phyloP scores from a whole-genome alignment of 2,329 filamentous ascomycete species.

The Metarhizium rileyi region DNA sequence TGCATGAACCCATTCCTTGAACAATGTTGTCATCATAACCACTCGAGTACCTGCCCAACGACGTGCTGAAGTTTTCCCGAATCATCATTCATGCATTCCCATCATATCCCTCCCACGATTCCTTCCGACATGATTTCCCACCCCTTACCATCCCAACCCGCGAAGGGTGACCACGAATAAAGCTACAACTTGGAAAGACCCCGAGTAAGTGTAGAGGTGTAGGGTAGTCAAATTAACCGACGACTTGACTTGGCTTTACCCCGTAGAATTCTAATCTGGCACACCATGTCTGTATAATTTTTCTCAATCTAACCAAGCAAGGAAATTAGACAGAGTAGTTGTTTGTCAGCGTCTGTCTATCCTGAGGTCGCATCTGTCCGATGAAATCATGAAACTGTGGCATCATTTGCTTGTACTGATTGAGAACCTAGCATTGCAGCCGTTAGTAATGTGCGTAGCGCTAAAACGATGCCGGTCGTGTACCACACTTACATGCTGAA shows the following conservation, averaged over 20 bases:
- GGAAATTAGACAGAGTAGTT: slow-evolving; percentile 35
- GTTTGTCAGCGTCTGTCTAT: slow-evolving; percentile 38
- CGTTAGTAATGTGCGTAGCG: not conserved
- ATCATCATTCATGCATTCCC: not conserved
- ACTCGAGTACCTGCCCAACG: slow-evolving; percentile 3
- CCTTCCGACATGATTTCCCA: not conserved
- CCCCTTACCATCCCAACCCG: not conserved
- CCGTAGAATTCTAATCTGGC: not conserved
- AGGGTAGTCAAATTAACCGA: not conserved
- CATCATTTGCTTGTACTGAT: slow-evolving; percentile 48
- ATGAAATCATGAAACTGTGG: slow-evolving; percentile 49
- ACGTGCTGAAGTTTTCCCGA: not conserved
- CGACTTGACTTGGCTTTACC: not conserved
- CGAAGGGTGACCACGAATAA: not conserved
- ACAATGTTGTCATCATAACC: slow-evolving; percentile 1
- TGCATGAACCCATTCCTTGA: slow-evolving; percentile 2
- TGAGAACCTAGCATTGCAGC: slow-evolving; percentile 33
- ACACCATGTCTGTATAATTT: not conserved
- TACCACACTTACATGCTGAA: slow-evolving; percentile 56
- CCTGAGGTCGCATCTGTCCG: slow-evolving; percentile 36
- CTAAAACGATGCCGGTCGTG: not conserved
- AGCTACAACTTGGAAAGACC: not conserved
- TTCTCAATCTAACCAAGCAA: not conserved
- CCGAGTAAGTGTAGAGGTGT: too few relatives aligned
- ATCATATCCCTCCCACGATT: not conserved